phyloP scores from a whole-genome alignment of 768 basidiomycete species.

The Phlebiopsis flavidoalba region DNA sequence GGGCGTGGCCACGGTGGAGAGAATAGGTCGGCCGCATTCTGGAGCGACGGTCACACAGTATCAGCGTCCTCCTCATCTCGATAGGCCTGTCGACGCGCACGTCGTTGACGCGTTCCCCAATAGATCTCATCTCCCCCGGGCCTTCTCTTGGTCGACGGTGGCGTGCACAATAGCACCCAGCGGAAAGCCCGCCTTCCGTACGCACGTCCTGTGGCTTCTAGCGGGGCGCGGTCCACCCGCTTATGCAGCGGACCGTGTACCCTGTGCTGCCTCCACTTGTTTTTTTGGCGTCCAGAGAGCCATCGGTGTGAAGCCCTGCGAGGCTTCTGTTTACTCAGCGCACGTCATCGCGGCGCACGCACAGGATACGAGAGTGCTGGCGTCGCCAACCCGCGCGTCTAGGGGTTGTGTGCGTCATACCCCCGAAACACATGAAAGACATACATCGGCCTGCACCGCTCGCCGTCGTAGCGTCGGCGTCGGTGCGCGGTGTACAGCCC shows the following conservation, averaged over 20 bases:
- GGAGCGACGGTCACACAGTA: background rate
- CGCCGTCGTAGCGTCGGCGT: background rate
- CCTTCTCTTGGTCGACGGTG: background rate
- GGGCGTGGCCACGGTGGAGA: background rate
- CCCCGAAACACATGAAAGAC: background rate
- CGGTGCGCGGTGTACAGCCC: slow-evolving; percentile 3
- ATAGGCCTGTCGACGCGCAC: background rate
- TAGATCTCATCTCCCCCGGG: background rate
- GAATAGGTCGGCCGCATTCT: background rate
- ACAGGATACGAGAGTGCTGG: background rate
- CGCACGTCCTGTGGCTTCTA: background rate
- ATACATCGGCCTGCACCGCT: background rate
- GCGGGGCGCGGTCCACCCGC: background rate
- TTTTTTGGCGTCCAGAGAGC: background rate
- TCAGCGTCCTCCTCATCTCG: background rate
- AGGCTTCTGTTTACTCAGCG: background rate
- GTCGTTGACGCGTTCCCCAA: background rate
- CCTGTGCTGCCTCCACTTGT: background rate
- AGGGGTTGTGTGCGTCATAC: background rate
- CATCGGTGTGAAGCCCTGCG: background rate
- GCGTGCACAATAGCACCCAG: background rate
- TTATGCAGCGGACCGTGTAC: background rate
- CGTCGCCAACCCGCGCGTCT: background rate
- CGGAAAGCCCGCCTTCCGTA: background rate
- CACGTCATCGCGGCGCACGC: background rate